Conservation (phyloP, 352 stramenopile genomes). For the Pythium aphanidermatum region DNA sequence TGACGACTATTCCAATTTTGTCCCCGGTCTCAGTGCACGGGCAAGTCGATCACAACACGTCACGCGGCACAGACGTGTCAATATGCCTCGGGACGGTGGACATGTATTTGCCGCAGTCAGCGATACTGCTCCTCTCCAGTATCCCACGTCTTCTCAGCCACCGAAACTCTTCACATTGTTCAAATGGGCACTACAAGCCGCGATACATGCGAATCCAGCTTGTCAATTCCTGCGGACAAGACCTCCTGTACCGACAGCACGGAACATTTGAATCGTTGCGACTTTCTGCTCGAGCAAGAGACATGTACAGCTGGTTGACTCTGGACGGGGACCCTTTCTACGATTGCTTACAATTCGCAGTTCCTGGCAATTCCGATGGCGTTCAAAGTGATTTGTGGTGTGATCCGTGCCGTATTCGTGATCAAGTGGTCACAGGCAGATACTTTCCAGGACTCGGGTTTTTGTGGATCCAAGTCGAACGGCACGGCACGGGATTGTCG, state of each 20-base stretch:
- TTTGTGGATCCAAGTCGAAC: slow-evolving; percentile 60
- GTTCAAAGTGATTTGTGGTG: slow-evolving; percentile 40
- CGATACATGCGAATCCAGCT: slow-evolving; percentile 34
- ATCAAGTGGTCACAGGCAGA: slow-evolving; percentile 47
- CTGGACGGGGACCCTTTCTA: slow-evolving; percentile 12
- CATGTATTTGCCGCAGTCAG: slow-evolving; percentile 65
- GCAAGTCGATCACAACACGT: slow-evolving; percentile 25
- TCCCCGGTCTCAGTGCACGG: slow-evolving; percentile 39
- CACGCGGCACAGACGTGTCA: slow-evolving; percentile 33
- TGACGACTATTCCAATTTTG: slow-evolving; percentile 63
- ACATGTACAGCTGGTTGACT: slow-evolving; percentile 70
- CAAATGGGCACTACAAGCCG: slow-evolving; percentile 41
- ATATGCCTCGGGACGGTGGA: slow-evolving; percentile 41
- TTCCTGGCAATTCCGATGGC: neutral
- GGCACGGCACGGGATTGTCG: slow-evolving; percentile 44
- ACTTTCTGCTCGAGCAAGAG: slow-evolving; percentile 21
- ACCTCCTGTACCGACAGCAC: slow-evolving; percentile 64
- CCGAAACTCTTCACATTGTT: slow-evolving; percentile 11
- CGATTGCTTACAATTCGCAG: slow-evolving; percentile 20
- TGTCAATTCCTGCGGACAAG: slow-evolving; percentile 31
- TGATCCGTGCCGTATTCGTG: slow-evolving; percentile 59
- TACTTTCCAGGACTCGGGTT: slow-evolving; percentile 48
- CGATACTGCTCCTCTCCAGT: slow-evolving; percentile 54
- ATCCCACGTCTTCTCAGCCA: slow-evolving; percentile 29
- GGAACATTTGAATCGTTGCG: slow-evolving; percentile 48